A percentile compares a stretch with the other conserved stretches of the same genome.
Evolutionary conservation across 1,139 yeast species (phyloP).

Genomic region (Blastobotrys buckinghamii): DNA sequence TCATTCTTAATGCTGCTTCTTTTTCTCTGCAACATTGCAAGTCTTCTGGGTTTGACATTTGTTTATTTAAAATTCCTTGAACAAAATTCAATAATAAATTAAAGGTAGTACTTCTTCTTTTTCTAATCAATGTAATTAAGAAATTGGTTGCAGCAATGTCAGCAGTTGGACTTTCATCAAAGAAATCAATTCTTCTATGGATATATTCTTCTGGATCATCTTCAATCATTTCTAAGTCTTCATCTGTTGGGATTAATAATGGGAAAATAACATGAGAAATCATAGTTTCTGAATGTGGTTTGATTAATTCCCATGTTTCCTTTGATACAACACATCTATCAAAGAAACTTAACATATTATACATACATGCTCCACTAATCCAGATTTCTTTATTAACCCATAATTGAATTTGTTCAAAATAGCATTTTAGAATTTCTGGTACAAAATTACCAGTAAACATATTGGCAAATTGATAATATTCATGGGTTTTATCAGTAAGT

Average conservation of each 20-base stretch:
- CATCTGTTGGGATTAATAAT: conserved; percentile 63
- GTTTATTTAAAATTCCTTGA: conserved; percentile 45
- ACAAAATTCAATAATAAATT: conserved; percentile 63
- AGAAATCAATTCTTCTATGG: conserved; percentile 67
- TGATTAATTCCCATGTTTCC: conserved; percentile 61
- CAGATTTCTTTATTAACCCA: conserved; percentile 67
- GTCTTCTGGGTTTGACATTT: conserved; percentile 39
- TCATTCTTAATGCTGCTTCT: conserved; percentile 75
- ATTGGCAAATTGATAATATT: conserved; percentile 32
- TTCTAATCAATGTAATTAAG: conserved; percentile 62
- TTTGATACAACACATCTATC: conserved; percentile 68
- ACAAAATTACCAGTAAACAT: conserved; percentile 44
- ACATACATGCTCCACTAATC: conserved; percentile 64
- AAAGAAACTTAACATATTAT: conserved; percentile 60
- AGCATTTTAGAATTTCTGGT: conserved; percentile 65
- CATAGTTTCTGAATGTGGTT: conserved; percentile 62
- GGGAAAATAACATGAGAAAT: conserved; percentile 76
- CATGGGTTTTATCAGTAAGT: conserved; percentile 29
- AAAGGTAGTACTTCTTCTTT: conserved; percentile 53
- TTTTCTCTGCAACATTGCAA: conserved; percentile 60
- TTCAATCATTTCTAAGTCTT: conserved; percentile 69
- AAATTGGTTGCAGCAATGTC: conserved; percentile 81
- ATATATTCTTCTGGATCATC: conserved; percentile 90
- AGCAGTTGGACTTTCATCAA: conserved; percentile 66
- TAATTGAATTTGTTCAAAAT: conserved; percentile 58